These are phyloP conservation scores for Solanum virginianum DNA, from an alignment of 257 asterid species.

Conservation along the genomic window DNA sequence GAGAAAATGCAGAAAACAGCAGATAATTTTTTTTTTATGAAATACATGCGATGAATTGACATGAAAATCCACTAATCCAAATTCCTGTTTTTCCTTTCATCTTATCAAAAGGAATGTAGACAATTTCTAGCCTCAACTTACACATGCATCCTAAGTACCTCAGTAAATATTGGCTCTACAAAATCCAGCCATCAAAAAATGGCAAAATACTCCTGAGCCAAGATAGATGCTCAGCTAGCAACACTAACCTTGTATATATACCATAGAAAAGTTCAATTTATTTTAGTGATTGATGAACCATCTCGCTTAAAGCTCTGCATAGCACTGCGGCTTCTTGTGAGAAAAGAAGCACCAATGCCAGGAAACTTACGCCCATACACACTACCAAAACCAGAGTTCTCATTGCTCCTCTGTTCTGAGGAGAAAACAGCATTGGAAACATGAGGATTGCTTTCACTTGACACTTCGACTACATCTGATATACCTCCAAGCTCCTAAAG, in stretches of 20 bases:
- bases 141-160: constrained; percentile 1
- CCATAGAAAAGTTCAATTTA: background rate
- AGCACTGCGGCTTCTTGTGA: constrained; percentile 44
- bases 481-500: constrained; percentile 27
- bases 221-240: background rate
- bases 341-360: constrained; percentile 18
- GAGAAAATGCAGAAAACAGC: background rate
- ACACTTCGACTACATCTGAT: constrained; percentile 21
- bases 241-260: constrained; percentile 3
- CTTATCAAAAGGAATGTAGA: background rate
- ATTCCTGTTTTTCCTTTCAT: background rate
- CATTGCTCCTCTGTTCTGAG: constrained; percentile 25
- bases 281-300: background rate
- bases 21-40: background rate
- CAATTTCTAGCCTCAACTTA: background rate
- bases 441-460: constrained; percentile 16
- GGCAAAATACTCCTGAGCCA: background rate
- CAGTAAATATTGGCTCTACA: constrained; percentile 6
- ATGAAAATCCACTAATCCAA: background rate
- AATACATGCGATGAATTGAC: background rate
- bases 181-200: constrained; percentile 15
- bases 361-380: constrained; percentile 27
- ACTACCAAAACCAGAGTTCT: constrained; percentile 20
- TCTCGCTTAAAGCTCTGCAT: constrained; percentile 35
- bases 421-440: constrained; percentile 6